Percentiles rank a stretch among this genome's conserved stretches.
These are phyloP conservation scores for Leishmania turanica DNA, from an alignment of 208 protist genomes.

Conservation along the genomic window DNA sequence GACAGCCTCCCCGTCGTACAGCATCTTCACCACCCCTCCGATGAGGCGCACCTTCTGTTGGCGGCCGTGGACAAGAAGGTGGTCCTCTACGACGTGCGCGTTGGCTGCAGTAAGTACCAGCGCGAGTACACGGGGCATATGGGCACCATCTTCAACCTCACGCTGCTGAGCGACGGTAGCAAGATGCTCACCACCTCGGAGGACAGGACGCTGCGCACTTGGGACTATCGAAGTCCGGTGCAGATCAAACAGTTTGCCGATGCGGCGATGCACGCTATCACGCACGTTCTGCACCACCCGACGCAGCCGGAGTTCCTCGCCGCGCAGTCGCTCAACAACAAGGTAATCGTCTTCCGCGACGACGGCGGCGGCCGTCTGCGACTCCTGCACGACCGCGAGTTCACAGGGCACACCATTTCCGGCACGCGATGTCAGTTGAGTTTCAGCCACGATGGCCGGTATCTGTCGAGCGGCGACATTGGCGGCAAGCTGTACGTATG, in stretches of 20 bases:
- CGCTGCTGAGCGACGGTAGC: constrained; percentile 90
- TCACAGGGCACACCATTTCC: constrained; percentile 93
- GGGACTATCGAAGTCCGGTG: constrained; percentile 97
- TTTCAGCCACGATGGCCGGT: constrained; percentile 93
- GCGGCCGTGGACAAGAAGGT: constrained; percentile 70
- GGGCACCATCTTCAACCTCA: constrained; percentile 95
- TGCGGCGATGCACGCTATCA: constrained; percentile 93
- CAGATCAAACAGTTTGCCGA: constrained; percentile 97
- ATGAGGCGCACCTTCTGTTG: constrained; percentile 55
- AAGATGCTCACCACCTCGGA: constrained; percentile 96
- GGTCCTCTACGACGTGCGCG: constrained; percentile 89
- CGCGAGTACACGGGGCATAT: constrained; percentile 97
- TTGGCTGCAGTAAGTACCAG: constrained; percentile 54
- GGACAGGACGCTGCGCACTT: constrained; percentile 96
- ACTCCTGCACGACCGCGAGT: constrained; percentile 86
- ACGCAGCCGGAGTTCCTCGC: constrained; percentile 88
- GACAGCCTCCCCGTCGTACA: constrained; percentile 64
- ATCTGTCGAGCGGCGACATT: constrained; percentile 91
- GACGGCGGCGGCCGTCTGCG: constrained; percentile 82
- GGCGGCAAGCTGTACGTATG: constrained; percentile 94
- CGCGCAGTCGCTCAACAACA: constrained; percentile 96
- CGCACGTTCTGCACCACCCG: constrained; percentile 89
- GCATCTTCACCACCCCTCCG: constrained; percentile 77
- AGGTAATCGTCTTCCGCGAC: constrained; percentile 92
- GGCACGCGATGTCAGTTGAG: constrained; percentile 94